Conservation (phyloP, 345 rosid species). For the Punica granatum region DNA sequence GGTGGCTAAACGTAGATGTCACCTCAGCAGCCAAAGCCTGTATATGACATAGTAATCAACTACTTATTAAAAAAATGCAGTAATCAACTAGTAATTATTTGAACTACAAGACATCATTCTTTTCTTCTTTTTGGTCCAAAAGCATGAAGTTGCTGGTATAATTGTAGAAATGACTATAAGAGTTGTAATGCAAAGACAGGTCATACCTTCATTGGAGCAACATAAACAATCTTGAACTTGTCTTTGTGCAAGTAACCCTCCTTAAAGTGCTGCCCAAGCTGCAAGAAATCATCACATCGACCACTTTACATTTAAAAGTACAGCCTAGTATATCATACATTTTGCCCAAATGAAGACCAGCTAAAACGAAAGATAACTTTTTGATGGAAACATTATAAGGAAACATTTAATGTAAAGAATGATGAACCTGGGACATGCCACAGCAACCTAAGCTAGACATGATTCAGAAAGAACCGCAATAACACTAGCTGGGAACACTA, state of each 20-base stretch:
- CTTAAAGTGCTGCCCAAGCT: slow-evolving; percentile 93
- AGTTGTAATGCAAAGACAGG: background rate
- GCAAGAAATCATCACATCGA: slow-evolving; percentile 15
- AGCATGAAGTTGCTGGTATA: background rate
- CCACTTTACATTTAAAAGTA: background rate
- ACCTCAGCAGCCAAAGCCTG: slow-evolving; percentile 99
- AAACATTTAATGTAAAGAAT: background rate
- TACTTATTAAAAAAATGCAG: too few species aligned
- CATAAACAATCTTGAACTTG: slow-evolving; percentile 95
- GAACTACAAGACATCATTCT: slow-evolving; percentile 1
- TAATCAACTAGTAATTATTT: too few species aligned
- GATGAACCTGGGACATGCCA: background rate
- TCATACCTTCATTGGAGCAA: slow-evolving; percentile 97
- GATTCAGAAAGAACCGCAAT: background rate
- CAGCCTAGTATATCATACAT: background rate
- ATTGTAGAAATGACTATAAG: background rate
- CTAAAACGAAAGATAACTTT: background rate
- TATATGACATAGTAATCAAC: slow-evolving; percentile 11
- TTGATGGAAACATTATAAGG: background rate
- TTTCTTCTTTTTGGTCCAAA: background rate
- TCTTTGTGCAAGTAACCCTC: slow-evolving; percentile 92
- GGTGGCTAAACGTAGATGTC: slow-evolving; percentile 81
- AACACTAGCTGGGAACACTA: background rate
- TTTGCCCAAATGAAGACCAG: background rate
- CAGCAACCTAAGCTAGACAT: background rate